Percentiles rank a stretch among this genome's conserved stretches.
phyloP scores from a whole-genome alignment of 73 alveolate species.

The Tetrahymena malaccensis region DNA sequence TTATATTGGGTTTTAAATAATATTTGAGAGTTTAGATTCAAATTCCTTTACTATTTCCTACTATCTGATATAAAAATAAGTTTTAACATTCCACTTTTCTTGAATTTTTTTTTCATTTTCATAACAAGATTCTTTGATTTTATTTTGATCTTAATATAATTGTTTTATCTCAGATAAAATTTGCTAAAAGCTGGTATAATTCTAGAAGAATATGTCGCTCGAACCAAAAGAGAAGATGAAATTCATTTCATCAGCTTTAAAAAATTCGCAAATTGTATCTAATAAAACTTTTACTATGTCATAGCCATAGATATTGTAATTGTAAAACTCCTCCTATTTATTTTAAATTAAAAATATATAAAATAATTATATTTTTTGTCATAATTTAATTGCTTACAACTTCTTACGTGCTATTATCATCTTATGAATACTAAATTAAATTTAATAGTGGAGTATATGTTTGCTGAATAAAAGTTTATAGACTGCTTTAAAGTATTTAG shows the following conservation, averaged over 20 bases:
- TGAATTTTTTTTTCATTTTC: neutral
- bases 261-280: neutral
- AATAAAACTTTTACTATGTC: neutral
- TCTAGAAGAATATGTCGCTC: neutral
- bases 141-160: neutral
- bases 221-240: neutral
- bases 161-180: neutral
- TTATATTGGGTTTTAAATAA: neutral
- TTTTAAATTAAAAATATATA: neutral
- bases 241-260: neutral
- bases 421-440: neutral
- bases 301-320: neutral
- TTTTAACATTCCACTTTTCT: neutral
- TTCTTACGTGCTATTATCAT: neutral
- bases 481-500: neutral
- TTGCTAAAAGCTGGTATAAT: neutral
- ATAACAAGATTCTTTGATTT: neutral
- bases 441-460: neutral
- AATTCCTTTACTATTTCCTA: neutral
- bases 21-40: neutral
- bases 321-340: neutral
- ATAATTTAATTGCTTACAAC: too few species aligned
- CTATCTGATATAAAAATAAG: neutral
- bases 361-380: too few species aligned
- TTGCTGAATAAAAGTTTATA: neutral